These are phyloP conservation scores for Naganishia kalamii DNA, from an alignment of 768 basidiomycete genomes.

Conservation along the genomic window DNA sequence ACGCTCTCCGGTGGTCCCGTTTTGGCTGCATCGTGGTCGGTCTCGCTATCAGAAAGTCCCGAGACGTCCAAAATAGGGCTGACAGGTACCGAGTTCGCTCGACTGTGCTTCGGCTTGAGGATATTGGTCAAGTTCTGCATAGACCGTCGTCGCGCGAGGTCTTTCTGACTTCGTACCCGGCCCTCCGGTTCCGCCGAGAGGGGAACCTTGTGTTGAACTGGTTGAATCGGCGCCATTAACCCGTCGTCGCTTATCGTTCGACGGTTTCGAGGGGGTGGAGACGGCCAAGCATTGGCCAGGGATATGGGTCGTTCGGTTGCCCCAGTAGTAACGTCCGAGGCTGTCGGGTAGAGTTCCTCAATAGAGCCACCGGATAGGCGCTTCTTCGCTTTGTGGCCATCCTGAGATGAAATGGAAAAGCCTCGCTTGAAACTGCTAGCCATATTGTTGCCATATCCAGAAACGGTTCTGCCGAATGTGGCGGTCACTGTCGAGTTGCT, in stretches of 20 bases:
- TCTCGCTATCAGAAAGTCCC: not conserved
- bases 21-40: not conserved
- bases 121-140: constrained; percentile 13
- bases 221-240: not conserved
- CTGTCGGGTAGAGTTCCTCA: not conserved
- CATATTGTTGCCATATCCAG: constrained; percentile 19
- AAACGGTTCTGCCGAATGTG: constrained; percentile 8
- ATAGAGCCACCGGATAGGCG: constrained; percentile 2
- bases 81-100: constrained; percentile 15
- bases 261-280: not conserved
- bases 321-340: not conserved
- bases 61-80: not conserved
- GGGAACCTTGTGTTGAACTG: not conserved
- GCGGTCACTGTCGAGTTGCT: not conserved
- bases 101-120: not conserved
- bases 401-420: constrained; percentile 20
- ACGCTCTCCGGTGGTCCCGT: not conserved
- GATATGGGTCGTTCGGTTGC: not conserved
- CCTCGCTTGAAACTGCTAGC: constrained; percentile 21
- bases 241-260: not conserved
- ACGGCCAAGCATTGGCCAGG: not conserved
- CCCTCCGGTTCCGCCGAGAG: not conserved
- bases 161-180: not conserved
- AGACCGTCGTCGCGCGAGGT: not conserved
- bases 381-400: not conserved